Base-by-base conservation (phyloP, 1,284 basidiomycete genomes). In the Xerocomus amazonicus region DNA sequence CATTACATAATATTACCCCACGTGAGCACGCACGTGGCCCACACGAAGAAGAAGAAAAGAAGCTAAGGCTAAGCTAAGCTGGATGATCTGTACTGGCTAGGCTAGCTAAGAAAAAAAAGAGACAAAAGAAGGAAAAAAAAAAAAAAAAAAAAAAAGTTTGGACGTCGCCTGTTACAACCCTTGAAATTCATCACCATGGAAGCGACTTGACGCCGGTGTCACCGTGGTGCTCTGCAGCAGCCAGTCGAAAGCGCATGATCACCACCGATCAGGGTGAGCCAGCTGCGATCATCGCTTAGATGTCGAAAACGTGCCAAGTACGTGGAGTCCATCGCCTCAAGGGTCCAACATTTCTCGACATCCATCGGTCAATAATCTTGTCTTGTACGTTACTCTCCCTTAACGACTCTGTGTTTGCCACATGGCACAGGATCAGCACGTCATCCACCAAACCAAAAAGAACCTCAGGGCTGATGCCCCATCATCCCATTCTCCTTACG, bases 251-350 rank as follows among this genome's bases (percentile, higher is more conserved):
- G 14, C 5, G 8, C 44, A 16, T 47, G 58, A 62, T 59, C 59
- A 47, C 58, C 60, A 64, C 62, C 33, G 44, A 48, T 65, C 62
- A 64, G 60, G 62, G 57, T 48, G 31, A 12, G 57, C 47, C 28
- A 12, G 3, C 46, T 44, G 31, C 35, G 40, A 46, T 55, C 56
- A 51, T 27, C 36, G 33, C 43, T 39, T 63, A 62, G 58, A 59
- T 50, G 59, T 65, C 59, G 59, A 61, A 61, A 65, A 61, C 59
- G 59, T 63, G 62, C 59, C 62, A 44, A 9, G n/a, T 28, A 28
- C 9, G 28, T 42, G 48, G 23, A 16, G 12, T 5, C 45, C 42
- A 58, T 59, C 47, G 56, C 54, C 50, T 46, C 48, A 45, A 46
- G 51, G 51, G 51, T 48, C 38, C 16, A 23, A 19, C 9, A 12